These are phyloP conservation scores for Erodium moschatum DNA, from an alignment of 441 rosid species.

Conservation along the genomic window DNA sequence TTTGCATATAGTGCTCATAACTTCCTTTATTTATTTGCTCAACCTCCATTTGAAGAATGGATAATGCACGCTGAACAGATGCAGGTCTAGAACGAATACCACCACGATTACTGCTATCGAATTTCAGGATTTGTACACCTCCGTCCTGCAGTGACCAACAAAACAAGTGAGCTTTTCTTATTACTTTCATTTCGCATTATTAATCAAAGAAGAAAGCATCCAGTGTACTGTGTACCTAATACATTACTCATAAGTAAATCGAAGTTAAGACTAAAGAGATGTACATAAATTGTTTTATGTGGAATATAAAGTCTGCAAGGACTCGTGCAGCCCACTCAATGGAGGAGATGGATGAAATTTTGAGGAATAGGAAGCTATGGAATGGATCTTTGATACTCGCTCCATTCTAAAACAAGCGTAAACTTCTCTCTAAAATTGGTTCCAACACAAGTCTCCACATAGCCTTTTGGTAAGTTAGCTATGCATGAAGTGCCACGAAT, in stretches of 20 bases:
- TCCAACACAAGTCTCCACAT: neutral
- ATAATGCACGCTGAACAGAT: conserved; percentile 84
- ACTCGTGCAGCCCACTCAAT: neutral
- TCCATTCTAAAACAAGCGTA: neutral
- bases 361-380: neutral
- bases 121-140: conserved; percentile 65
- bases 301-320: neutral
- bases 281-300: neutral
- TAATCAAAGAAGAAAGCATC: conserved; percentile 1
- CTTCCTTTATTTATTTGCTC: conserved; percentile 89
- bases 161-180: conserved; percentile 8
- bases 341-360: neutral
- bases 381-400: neutral
- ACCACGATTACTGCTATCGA: conserved; percentile 48
- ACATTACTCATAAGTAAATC: neutral
- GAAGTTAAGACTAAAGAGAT: neutral
- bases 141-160: conserved; percentile 56
- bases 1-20: conserved; percentile 92
- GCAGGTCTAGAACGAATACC: conserved; percentile 53
- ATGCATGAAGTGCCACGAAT: neutral
- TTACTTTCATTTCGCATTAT: neutral
- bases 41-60: conserved; percentile 91
- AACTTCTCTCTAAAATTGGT: neutral
- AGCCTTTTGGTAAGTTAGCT: neutral
- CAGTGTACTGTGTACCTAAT: neutral